phyloP scores from a whole-genome alignment of 75 land plant genomes.

The Adiantum capillusveneris region DNA sequence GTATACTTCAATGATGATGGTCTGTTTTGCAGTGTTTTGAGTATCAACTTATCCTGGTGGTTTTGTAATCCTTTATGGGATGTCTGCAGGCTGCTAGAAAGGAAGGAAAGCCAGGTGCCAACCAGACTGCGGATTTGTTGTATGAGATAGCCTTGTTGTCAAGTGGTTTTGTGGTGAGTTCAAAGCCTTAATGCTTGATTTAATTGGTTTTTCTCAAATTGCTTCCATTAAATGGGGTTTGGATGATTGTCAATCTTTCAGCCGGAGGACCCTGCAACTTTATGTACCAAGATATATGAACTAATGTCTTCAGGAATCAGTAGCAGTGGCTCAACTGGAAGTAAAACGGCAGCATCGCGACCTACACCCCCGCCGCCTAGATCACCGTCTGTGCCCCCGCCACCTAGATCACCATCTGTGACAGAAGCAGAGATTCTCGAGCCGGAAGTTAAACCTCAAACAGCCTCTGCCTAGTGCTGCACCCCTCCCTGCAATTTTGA shows the following conservation, averaged over 20 bases:
- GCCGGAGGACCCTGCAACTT: constrained; percentile 90
- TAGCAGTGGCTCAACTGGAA: background rate
- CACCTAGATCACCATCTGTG: background rate
- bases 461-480: constrained; percentile 1
- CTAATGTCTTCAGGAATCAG: constrained; percentile 73
- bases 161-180: constrained; percentile 92
- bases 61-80: background rate
- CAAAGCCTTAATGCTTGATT: background rate
- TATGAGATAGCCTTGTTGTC: constrained; percentile 83
- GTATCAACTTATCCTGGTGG: background rate
- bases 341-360: background rate
- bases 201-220: background rate
- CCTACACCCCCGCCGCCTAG: background rate
- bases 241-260: constrained; percentile 23
- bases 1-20: background rate
- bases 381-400: background rate
- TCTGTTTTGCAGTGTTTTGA: too few relatives aligned
- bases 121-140: constrained; percentile 71
- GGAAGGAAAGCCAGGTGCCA: constrained; percentile 34
- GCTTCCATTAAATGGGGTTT: background rate
- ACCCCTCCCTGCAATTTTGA: too few relatives aligned
- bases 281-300: constrained; percentile 80
- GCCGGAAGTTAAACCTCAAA: background rate
- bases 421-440: background rate
- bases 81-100: constrained; percentile 4